A percentile compares a stretch with the other conserved stretches of the same genome.
These are phyloP conservation scores for Myxozyma udenii DNA, from an alignment of 805 yeast species.

Conservation along the genomic window DNA sequence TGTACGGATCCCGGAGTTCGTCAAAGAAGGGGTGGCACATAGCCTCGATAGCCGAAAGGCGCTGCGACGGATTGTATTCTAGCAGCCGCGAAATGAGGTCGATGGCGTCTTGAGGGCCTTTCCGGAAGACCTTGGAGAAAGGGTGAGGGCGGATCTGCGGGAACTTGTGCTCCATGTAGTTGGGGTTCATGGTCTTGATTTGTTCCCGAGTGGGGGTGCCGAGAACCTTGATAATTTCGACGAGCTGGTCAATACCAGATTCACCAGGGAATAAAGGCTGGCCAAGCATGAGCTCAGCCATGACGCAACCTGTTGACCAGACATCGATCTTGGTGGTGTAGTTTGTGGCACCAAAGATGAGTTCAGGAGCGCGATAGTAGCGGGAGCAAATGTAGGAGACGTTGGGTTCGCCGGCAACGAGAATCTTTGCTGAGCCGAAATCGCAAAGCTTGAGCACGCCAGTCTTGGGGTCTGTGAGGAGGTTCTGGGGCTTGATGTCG, in stretches of 20 bases:
- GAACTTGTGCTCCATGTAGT: constrained; percentile 94
- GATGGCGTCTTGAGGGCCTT: constrained; percentile 81
- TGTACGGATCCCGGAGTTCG: constrained; percentile 62
- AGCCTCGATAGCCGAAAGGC: constrained; percentile 77
- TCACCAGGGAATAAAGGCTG: constrained; percentile 98
- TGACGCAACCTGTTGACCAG: constrained; percentile 98
- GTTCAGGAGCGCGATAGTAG: constrained; percentile 95
- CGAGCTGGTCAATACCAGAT: constrained; percentile 94
- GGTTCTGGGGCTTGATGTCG: constrained; percentile 87
- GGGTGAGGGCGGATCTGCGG: constrained; percentile 57
- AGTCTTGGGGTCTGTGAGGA: constrained; percentile 77
- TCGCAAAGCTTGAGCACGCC: constrained; percentile 91
- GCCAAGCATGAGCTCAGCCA: constrained; percentile 93
- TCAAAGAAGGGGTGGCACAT: constrained; percentile 87
- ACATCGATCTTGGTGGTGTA: constrained; percentile 95
- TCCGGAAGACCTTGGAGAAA: constrained; percentile 64
- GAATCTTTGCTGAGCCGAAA: constrained; percentile 90
- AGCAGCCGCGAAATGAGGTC: constrained; percentile 77
- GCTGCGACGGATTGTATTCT: constrained; percentile 83
- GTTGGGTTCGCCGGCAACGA: constrained; percentile 87
- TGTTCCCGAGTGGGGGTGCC: constrained; percentile 95
- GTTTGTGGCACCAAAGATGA: constrained; percentile 94
- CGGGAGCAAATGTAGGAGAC: constrained; percentile 95
- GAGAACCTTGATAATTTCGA: constrained; percentile 89
- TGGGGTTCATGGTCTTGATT: constrained; percentile 91